phyloP scores from a whole-genome alignment of 2,329 filamentous ascomycete genomes.

The Colletotrichum cuscutae region DNA sequence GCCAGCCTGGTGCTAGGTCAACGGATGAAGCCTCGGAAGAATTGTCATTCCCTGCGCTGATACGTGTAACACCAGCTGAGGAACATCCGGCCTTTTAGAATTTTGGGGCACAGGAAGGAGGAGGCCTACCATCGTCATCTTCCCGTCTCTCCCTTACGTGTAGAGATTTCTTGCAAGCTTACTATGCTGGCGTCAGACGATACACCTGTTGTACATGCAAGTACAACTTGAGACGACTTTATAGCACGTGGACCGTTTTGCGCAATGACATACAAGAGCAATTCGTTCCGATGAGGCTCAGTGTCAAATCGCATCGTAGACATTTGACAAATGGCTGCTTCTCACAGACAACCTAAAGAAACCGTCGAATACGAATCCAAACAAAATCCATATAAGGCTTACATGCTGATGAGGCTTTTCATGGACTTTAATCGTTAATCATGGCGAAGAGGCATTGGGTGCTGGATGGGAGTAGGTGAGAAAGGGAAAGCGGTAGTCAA shows the following conservation, averaged over 20 bases:
- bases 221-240: neutral
- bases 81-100: neutral
- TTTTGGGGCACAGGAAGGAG: neutral
- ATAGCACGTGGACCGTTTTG: neutral
- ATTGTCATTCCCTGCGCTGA: neutral
- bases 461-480: too few species aligned
- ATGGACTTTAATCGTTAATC: too few species aligned
- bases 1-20: neutral
- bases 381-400: neutral
- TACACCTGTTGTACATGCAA: neutral
- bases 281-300: neutral
- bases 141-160: neutral
- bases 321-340: neutral
- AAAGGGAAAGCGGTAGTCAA: too few species aligned
- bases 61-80: neutral
- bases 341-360: accelerated
- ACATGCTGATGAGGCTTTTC: too few species aligned
- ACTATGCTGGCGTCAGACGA: neutral
- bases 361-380: neutral
- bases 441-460: too few species aligned
- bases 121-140: neutral
- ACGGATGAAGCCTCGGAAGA: neutral
- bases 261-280: neutral
- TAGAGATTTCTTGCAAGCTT: neutral
- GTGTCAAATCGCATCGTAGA: neutral